These are phyloP conservation scores for Litsea cubeba DNA, from an alignment of 164 flowering plant genomes.

Conservation along the genomic window DNA sequence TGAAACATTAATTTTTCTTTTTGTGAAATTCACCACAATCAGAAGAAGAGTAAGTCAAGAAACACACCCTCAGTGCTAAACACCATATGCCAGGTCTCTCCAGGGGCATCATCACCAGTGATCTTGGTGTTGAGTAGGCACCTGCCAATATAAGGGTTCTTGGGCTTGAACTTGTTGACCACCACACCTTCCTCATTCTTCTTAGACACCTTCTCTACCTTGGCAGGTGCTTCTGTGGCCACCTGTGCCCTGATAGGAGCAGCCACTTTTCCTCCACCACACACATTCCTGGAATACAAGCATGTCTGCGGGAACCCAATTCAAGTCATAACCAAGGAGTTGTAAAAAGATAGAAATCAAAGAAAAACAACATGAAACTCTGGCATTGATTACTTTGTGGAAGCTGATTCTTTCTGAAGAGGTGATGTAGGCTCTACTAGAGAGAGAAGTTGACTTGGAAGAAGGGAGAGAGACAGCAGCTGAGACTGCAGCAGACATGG, in stretches of 20 bases:
- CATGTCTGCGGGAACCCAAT: conserved; percentile 36
- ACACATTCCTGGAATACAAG: conserved; percentile 41
- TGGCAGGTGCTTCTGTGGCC: conserved; percentile 75
- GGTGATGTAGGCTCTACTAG: conserved; percentile 48
- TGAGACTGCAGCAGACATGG: conserved; percentile 75
- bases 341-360: conserved; percentile 6
- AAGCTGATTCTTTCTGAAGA: conserved; percentile 57
- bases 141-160: conserved; percentile 71
- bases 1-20: neutral
- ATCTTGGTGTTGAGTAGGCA: conserved; percentile 91
- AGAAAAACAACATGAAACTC: neutral
- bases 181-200: conserved; percentile 84
- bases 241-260: conserved; percentile 77
- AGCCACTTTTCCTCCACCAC: conserved; percentile 38
- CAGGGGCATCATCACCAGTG: conserved; percentile 98
- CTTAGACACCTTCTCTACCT: conserved; percentile 71
- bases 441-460: conserved; percentile 59
- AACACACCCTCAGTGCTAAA: conserved; percentile 86
- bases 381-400: conserved; percentile 44
- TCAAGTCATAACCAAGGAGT: neutral
- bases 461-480: conserved; percentile 80
- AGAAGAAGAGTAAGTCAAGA: conserved; percentile 1
- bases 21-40: neutral
- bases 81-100: conserved; percentile 99
- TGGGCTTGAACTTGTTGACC: conserved; percentile 84